These are phyloP conservation scores for Oryza coarctata DNA, from an alignment of 176 grass and related monocot species.

Conservation along the genomic window DNA sequence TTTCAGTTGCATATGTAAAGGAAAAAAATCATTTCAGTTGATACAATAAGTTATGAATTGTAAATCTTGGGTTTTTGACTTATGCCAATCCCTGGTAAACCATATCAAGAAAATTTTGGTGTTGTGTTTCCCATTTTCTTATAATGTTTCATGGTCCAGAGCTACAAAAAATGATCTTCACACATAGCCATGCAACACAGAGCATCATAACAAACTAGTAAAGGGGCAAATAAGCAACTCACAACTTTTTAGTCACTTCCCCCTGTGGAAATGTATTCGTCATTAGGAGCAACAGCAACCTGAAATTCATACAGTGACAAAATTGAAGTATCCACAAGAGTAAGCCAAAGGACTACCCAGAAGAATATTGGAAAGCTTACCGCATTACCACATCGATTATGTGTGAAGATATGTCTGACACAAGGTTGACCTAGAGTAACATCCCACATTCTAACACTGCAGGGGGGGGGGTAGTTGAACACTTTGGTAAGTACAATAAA, in stretches of 20 bases:
- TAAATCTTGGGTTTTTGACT: not conserved
- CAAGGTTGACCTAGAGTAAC: conserved; percentile 80
- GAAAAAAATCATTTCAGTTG: conserved; percentile 21
- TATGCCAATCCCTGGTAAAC: not conserved
- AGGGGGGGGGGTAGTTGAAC: conserved; percentile 31
- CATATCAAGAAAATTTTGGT: conserved; percentile 1
- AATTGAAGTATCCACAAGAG: conserved; percentile 19
- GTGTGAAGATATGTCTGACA: conserved; percentile 68
- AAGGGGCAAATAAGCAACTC: conserved; percentile 47
- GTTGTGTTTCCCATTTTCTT: not conserved
- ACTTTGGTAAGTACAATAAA: conserved; percentile 10
- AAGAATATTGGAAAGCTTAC: conserved; percentile 57
- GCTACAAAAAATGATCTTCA: not conserved
- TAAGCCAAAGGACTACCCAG: not conserved
- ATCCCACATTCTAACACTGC: conserved; percentile 89
- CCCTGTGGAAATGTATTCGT: conserved; percentile 84
- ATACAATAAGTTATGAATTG: not conserved
- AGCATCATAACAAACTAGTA: conserved; percentile 18
- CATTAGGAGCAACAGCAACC: conserved; percentile 81
- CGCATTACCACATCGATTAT: conserved; percentile 79
- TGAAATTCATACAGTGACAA: conserved; percentile 48
- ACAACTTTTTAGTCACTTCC: conserved; percentile 97
- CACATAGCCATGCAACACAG: conserved; percentile 5
- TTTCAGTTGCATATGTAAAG: conserved; percentile 12
- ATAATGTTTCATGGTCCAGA: conserved; percentile 22